phyloP scores from a whole-genome alignment of 2,329 filamentous ascomycete genomes.

The Ascochyta pisi region DNA sequence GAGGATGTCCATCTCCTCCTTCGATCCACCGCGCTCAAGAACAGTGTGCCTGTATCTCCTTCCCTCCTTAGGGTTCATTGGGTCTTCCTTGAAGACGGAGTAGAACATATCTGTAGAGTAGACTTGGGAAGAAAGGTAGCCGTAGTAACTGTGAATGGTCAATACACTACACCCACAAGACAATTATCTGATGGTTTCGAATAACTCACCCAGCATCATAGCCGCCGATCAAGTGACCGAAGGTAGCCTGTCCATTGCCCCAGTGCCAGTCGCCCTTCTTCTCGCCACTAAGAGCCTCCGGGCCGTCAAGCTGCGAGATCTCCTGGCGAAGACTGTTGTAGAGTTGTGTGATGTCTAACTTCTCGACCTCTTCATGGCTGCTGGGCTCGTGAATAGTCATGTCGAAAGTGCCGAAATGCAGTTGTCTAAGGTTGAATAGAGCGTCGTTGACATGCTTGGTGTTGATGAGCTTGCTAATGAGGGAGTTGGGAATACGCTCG shows the following conservation, averaged over 20 bases:
- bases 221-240: slow-evolving; percentile 82
- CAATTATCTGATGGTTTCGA: neutral
- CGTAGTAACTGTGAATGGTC: slow-evolving; percentile 65
- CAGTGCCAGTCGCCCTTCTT: slow-evolving; percentile 58
- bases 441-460: slow-evolving; percentile 84
- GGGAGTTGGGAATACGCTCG: slow-evolving; percentile 74
- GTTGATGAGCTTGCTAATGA: slow-evolving; percentile 75
- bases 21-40: slow-evolving; percentile 76
- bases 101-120: slow-evolving; percentile 90
- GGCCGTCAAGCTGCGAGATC: slow-evolving; percentile 76
- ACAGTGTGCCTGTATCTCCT: slow-evolving; percentile 79
- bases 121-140: slow-evolving; percentile 70
- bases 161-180: slow-evolving; percentile 4
- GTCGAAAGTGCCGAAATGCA: slow-evolving; percentile 83
- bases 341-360: slow-evolving; percentile 67
- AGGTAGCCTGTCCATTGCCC: slow-evolving; percentile 80
- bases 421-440: slow-evolving; percentile 77
- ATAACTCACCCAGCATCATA: slow-evolving; percentile 73
- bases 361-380: slow-evolving; percentile 72
- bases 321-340: slow-evolving; percentile 78
- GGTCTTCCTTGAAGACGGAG: slow-evolving; percentile 76
- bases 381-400: slow-evolving; percentile 79
- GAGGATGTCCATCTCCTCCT: slow-evolving; percentile 81
- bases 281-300: slow-evolving; percentile 65
- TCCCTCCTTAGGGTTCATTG: slow-evolving; percentile 77